Evolutionary conservation across 2,329 filamentous ascomycete genomes (phyloP).

Genomic region (Phaeosphaeria sp.): DNA sequence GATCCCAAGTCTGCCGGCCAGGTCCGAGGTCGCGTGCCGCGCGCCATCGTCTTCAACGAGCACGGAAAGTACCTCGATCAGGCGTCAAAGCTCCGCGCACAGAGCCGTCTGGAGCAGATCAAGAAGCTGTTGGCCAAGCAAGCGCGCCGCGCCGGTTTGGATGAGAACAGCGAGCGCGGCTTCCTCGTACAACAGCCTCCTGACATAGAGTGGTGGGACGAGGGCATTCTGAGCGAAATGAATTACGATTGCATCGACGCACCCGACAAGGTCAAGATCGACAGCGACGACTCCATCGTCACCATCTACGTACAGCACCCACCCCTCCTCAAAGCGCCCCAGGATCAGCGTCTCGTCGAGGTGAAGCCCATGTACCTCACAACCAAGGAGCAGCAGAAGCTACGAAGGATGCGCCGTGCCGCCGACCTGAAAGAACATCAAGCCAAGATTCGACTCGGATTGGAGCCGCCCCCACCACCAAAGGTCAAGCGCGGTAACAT

Average conservation of each 20-base stretch:
- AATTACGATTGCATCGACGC: conserved; percentile 76
- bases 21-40: conserved; percentile 68
- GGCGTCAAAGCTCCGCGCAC: conserved; percentile 84
- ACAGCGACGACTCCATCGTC: conserved; percentile 81
- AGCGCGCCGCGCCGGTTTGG: conserved; percentile 87
- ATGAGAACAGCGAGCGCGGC: conserved; percentile 91
- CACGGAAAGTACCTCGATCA: conserved; percentile 98
- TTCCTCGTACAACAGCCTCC: conserved; percentile 86
- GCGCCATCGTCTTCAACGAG: conserved; percentile 86
- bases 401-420: conserved; percentile 87
- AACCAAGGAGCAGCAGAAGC: conserved; percentile 86
- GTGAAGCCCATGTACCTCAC: conserved; percentile 94
- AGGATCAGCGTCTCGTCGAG: conserved; percentile 79
- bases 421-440: conserved; percentile 95
- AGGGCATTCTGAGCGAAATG: conserved; percentile 77
- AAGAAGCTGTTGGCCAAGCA: conserved; percentile 90
- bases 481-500: conserved; percentile 98
- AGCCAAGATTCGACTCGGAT: conserved; percentile 89
- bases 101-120: conserved; percentile 89
- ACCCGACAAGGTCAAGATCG: conserved; percentile 72
- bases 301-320: conserved; percentile 93
- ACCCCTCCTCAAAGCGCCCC: conserved; percentile 86
- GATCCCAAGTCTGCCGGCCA: conserved; percentile 69
- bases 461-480: conserved; percentile 87
- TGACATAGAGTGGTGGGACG: conserved; percentile 97